Evolutionary conservation across 208 protist species (phyloP), one percentile per base, ranked within the genome.

Genomic region (Strigomonas oncopelti): DNA sequence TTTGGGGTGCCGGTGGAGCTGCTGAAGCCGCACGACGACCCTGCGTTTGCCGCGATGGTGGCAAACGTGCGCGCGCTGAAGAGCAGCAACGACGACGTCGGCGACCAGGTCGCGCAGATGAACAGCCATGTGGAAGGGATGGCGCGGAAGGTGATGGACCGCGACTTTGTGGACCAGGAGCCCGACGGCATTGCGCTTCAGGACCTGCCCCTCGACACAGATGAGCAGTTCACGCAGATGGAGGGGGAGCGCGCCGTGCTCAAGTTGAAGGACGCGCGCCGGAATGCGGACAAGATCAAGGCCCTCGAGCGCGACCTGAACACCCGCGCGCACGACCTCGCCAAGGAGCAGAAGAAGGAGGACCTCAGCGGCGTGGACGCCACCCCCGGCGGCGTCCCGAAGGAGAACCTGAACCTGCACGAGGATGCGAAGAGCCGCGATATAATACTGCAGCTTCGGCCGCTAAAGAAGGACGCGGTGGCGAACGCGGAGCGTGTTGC

Each of bases 171-270:
- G 13, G 80, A 93, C 54, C 77, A 65, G 4, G 68, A 79, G 56
- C 88, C 88, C 31, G 77, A 88, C 61, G 84, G 80, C 28, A 81
- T 94, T 28, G 76, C 79, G 34, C 72, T 90, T n/a, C 24, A 55
- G n/a, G 75, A 75, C 29, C 66, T 94, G 24, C 75, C 79, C 31
- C 81, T 94, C 7, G 75, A 90, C 67, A 65, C 59, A 7, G 88
- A 94, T 58, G 52, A 65, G 25, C 63, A 79, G 64, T 94, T 94
- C 64, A 69, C 66, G 28, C 53, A 69, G 18, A 60, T 91, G 65
- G 88, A 80, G 65, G 54, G 64, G 27, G 79, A 90, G 69, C 76
- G 85, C 22, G 71, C 69, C 32, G 74, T 48, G 69, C 62, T 86
- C 51, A 89, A 83, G 72, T 62, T 77, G 38, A 77, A 64, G 22